These are phyloP conservation scores for Trichoderma endophyticum DNA, from an alignment of 2,329 filamentous ascomycete genomes.

Conservation along the genomic window DNA sequence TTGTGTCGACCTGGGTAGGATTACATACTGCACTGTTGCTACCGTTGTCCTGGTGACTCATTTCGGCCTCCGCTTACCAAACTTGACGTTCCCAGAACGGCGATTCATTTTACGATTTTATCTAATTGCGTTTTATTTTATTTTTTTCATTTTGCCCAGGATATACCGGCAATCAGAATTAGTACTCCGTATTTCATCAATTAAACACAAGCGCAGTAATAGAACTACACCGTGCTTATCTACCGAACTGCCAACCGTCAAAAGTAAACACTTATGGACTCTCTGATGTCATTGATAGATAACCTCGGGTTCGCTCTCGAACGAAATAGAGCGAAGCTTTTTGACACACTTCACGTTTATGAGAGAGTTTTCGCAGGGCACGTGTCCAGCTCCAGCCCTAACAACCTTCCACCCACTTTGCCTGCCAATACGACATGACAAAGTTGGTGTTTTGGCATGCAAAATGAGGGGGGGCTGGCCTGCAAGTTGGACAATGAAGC, in stretches of 20 bases:
- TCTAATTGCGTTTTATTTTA: neutral
- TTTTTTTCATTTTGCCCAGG: no score
- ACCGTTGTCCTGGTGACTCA: neutral
- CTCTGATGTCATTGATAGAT: conserved; percentile 9
- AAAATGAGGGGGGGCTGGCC: neutral
- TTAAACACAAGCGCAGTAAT: neutral
- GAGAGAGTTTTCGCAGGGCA: neutral
- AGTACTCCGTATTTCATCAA: neutral
- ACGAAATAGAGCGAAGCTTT: neutral
- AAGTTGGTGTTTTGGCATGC: neutral
- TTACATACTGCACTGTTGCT: neutral
- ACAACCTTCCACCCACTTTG: neutral
- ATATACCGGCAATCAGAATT: neutral
- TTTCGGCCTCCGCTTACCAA: neutral
- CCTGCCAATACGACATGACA: neutral
- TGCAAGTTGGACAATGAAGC: neutral
- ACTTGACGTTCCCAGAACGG: neutral
- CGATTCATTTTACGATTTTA: neutral
- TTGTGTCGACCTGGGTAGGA: neutral
- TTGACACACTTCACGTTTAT: neutral
- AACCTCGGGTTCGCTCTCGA: neutral
- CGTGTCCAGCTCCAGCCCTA: neutral
- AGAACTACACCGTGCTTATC: neutral
- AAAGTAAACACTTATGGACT: no score
- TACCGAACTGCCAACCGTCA: neutral